Conservation (phyloP, 352 stramenopile species). For the Phytopythium vexans region DNA sequence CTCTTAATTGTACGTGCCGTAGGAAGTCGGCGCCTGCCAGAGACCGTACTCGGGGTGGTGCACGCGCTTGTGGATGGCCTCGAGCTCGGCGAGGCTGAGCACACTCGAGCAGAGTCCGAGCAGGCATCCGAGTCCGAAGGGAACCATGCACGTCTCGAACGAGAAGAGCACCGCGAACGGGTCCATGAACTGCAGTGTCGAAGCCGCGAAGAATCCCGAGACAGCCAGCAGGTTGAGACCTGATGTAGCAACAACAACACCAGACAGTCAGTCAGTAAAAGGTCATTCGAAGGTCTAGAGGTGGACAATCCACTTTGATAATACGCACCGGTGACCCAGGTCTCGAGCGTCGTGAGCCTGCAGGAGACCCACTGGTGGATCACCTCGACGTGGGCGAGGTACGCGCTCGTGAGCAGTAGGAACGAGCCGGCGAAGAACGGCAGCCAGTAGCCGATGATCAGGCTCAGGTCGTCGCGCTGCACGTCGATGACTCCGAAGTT, state of each 20-base stretch:
- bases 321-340: conserved; percentile 15
- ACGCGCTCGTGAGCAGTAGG: conserved; percentile 67
- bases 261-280: conserved; percentile 2
- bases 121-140: conserved; percentile 67
- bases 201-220: conserved; percentile 74
- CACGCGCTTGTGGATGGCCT: conserved; percentile 76
- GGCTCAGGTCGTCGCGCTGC: conserved; percentile 50
- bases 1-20: conserved; percentile 24
- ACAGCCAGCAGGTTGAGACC: conserved; percentile 60
- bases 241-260: conserved; percentile 6
- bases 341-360: conserved; percentile 23
- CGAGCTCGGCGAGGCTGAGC: conserved; percentile 70
- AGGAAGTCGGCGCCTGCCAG: conserved; percentile 41
- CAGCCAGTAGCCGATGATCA: conserved; percentile 80
- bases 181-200: conserved; percentile 82
- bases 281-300: conserved; percentile 9
- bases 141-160: conserved; percentile 66
- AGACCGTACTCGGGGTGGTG: conserved; percentile 82
- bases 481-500: conserved; percentile 82
- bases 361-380: conserved; percentile 83
- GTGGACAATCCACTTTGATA: conserved; percentile 4
- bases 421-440: conserved; percentile 77
- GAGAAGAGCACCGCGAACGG: conserved; percentile 75
- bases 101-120: conserved; percentile 60
- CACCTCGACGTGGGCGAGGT: conserved; percentile 80